Evolutionary conservation across 306 rosid species (phyloP), one percentile per base, ranked within the genome.

Genomic region (Acacia melanoxylon): DNA sequence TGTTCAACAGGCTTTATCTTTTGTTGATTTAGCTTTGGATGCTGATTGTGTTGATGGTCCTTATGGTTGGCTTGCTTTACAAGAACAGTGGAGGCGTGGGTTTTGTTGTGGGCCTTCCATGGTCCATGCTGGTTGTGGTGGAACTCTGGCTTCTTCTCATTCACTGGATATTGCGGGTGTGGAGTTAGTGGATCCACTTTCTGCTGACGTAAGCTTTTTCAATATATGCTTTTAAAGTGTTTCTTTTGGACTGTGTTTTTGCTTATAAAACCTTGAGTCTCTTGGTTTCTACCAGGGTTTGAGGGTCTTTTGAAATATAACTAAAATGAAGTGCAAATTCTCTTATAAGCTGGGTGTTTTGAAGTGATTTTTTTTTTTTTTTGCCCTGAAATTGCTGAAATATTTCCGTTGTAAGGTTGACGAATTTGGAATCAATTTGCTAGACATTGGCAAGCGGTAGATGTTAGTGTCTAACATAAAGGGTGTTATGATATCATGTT

Each of bases 61-160:
- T 77, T 95, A 91, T 86, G 96, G 99, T 81, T 91, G 93, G 94
- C 97, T 95, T 87, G 99, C 97, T 10, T 56, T 95, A 81, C 98
- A 95, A 84, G 99, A 95, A 82, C 99, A 95, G 76, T 95, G 99
- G 98, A 92, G 96, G 87, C 97, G 93, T 82, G 98, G 94, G 44
- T 91, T 95, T 84, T 91, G 98, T 72, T 95, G 99, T 86, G 99
- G 99, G 79, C 99, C 99, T 82, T 92, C 95, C 67, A 91, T 89
- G 93, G 92, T 92, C 79, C 99, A 95, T 89, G 94, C 99, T 68
- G 99, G 99, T 61, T 95, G 99, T 85, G 99, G 99, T 70, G 99
- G 99, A 52, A 89, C 97, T 77, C 89, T 95, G 86, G 93, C 99
- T 74, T 93, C 99, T 75, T 91, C 98, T 87, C 99, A 95, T 88